These are phyloP conservation scores for Paraphoma sp. DNA, from an alignment of 2,329 filamentous ascomycete species.

Conservation along the genomic window DNA sequence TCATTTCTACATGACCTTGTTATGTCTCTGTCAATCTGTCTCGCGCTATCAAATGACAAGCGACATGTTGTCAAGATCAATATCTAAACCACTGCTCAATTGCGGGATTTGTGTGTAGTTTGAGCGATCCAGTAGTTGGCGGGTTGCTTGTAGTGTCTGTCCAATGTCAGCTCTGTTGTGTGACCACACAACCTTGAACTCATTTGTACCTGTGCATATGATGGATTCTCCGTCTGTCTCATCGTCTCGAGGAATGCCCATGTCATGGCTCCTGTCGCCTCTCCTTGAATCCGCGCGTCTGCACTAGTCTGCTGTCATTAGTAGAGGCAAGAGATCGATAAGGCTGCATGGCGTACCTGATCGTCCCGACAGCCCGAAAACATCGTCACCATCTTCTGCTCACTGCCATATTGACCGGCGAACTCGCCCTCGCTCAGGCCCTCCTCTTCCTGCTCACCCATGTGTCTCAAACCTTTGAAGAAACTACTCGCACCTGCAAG, in stretches of 20 bases:
- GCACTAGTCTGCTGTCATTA: slow-evolving; percentile 47
- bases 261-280: slow-evolving; percentile 55
- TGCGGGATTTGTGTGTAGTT: slow-evolving; percentile 55
- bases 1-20: background rate
- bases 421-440: slow-evolving; percentile 45
- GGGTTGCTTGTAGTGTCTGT: slow-evolving; percentile 49
- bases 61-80: slow-evolving; percentile 48
- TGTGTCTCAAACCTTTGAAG: slow-evolving; percentile 60
- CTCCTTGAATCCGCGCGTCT: slow-evolving; percentile 55
- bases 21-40: background rate
- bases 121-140: slow-evolving; percentile 46
- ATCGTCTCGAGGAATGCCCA: slow-evolving; percentile 57
- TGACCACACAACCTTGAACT: background rate
- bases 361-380: slow-evolving; percentile 59
- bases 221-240: slow-evolving; percentile 44
- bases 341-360: slow-evolving; percentile 31
- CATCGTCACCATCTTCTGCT: slow-evolving; percentile 59
- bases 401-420: slow-evolving; percentile 53
- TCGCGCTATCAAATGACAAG: slow-evolving; percentile 29
- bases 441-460: slow-evolving; percentile 55
- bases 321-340: background rate
- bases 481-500: slow-evolving; percentile 62
- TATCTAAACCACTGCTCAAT: slow-evolving; percentile 50
- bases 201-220: slow-evolving; percentile 48
- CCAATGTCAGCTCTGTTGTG: background rate